Evolutionary conservation across 495 filamentous ascomycete genomes (phyloP).

Genomic region (Hyaloscypha finlandica): DNA sequence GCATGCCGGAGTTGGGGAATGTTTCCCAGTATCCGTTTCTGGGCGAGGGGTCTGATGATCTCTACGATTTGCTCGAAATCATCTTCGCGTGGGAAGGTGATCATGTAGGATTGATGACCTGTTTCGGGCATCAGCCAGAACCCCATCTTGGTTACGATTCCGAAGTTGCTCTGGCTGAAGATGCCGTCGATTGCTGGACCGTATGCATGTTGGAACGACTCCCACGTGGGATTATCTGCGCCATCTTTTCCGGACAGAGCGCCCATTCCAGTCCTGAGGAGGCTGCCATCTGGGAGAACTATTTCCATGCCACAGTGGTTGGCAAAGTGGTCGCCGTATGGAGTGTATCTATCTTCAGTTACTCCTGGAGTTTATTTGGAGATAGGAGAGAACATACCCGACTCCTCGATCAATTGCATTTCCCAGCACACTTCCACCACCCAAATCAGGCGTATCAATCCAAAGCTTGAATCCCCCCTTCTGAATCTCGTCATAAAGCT

Average conservation of each 20-base stretch:
- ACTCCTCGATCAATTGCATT: conserved; percentile 50
- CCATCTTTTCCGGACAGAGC: conserved; percentile 35
- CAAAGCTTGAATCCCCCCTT: conserved; percentile 52
- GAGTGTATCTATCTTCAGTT: conserved; percentile 42
- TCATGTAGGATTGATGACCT: conserved; percentile 49
- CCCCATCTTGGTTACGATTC: conserved; percentile 57
- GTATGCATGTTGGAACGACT: conserved; percentile 43
- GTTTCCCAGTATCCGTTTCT: conserved; percentile 55
- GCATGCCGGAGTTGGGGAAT: conserved; percentile 57
- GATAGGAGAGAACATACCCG: conserved; percentile 31
- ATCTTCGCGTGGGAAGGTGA: conserved; percentile 51
- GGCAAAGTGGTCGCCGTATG: conserved; percentile 51
- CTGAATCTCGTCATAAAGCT: conserved; percentile 43
- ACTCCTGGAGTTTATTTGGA: conserved; percentile 1
- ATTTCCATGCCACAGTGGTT: conserved; percentile 51
- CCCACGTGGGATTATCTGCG: conserved; percentile 33
- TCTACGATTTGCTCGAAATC: conserved; percentile 50
- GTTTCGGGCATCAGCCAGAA: conserved; percentile 53
- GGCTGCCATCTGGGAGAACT: conserved; percentile 48
- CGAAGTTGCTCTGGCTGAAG: conserved; percentile 56
- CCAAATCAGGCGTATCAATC: conserved; percentile 56
- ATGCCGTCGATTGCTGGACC: conserved; percentile 51
- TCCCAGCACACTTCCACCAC: conserved; percentile 58
- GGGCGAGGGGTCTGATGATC: conserved; percentile 53
- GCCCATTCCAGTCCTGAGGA: conserved; percentile 52